Percentiles rank a stretch among this genome's conserved stretches.
Conservation (phyloP, 345 rosid genomes). For the Rubroshorea leprosula region DNA sequence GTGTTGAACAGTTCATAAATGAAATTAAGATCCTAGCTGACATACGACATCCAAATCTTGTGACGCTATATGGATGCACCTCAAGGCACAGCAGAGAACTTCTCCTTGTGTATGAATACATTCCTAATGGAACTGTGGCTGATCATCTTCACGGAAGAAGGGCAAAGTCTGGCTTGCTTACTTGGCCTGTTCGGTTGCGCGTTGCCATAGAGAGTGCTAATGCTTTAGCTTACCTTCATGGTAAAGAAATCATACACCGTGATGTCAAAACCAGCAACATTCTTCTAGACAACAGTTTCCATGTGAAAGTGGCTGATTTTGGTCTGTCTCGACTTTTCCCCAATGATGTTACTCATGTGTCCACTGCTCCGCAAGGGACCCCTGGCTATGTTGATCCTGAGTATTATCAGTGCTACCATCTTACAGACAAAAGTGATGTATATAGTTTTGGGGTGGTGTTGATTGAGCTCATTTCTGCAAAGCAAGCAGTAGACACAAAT, state of each 20-base stretch:
- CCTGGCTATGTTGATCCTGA: conserved; percentile 94
- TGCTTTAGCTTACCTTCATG: conserved; percentile 66
- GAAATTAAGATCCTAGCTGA: conserved; percentile 67
- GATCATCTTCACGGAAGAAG: conserved; percentile 74
- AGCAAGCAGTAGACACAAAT: conserved; percentile 62
- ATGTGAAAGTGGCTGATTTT: conserved; percentile 89
- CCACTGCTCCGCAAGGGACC: conserved; percentile 94
- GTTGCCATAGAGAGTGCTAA: conserved; percentile 83
- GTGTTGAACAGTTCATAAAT: conserved; percentile 74
- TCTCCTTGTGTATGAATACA: conserved; percentile 73
- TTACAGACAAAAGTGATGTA: conserved; percentile 83
- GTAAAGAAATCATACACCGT: conserved; percentile 63
- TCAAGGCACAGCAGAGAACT: conserved; percentile 75
- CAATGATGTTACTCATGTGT: conserved; percentile 64
- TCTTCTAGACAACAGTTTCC: conserved; percentile 50
- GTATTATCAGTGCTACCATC: conserved; percentile 68
- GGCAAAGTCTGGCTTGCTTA: conserved; percentile 34
- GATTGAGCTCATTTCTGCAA: conserved; percentile 59
- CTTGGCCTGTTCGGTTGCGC: conserved; percentile 67
- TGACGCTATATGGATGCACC: conserved; percentile 70
- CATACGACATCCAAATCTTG: conserved; percentile 63
- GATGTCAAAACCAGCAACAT: conserved; percentile 89
- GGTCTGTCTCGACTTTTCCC: conserved; percentile 85
- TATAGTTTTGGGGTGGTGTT: conserved; percentile 90
- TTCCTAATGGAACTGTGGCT: conserved; percentile 85